Evolutionary conservation across 1,284 basidiomycete species (phyloP).

Genomic region (Tilletia caries): DNA sequence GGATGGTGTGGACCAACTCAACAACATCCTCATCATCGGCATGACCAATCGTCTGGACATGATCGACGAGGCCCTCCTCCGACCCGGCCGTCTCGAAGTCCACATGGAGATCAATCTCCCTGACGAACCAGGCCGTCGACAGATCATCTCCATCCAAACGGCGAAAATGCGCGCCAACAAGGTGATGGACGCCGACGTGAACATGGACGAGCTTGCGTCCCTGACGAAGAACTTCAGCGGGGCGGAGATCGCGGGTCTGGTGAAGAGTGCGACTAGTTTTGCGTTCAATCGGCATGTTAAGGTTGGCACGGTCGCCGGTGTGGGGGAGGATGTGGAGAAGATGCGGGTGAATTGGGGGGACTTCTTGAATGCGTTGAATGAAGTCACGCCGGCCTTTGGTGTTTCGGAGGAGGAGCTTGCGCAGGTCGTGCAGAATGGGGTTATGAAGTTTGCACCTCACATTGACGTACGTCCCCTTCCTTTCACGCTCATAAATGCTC

Average conservation of each 20-base stretch:
- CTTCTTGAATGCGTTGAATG: slow-evolving; percentile 86
- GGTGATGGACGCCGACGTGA: slow-evolving; percentile 85
- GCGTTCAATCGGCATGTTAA: slow-evolving; percentile 97
- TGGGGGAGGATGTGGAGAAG: slow-evolving; percentile 90
- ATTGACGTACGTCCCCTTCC: slow-evolving; percentile 70
- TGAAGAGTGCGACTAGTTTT: slow-evolving; percentile 97
- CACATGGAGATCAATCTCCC: slow-evolving; percentile 99
- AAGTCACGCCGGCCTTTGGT: slow-evolving; percentile 96
- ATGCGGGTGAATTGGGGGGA: slow-evolving; percentile 82
- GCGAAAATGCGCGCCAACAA: slow-evolving; percentile 86
- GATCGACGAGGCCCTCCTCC: slow-evolving; percentile 96
- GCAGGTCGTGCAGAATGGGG: slow-evolving; percentile 92
- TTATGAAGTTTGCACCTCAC: slow-evolving; percentile 77
- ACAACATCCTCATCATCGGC: slow-evolving; percentile 98
- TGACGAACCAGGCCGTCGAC: slow-evolving; percentile 84
- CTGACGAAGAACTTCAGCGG: slow-evolving; percentile 97
- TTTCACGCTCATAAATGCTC: slow-evolving; percentile 6
- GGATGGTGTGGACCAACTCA: slow-evolving; percentile 98
- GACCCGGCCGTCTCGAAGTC: slow-evolving; percentile 98
- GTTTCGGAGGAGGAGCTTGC: slow-evolving; percentile 94
- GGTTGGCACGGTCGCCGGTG: slow-evolving; percentile 92
- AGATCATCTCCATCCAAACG: slow-evolving; percentile 95
- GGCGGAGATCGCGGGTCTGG: slow-evolving; percentile 90
- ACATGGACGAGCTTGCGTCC: slow-evolving; percentile 75
- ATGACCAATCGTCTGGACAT: slow-evolving; percentile 99